Evolutionary conservation across 495 filamentous ascomycete genomes (phyloP).

Genomic region (Aspergillus affinis): DNA sequence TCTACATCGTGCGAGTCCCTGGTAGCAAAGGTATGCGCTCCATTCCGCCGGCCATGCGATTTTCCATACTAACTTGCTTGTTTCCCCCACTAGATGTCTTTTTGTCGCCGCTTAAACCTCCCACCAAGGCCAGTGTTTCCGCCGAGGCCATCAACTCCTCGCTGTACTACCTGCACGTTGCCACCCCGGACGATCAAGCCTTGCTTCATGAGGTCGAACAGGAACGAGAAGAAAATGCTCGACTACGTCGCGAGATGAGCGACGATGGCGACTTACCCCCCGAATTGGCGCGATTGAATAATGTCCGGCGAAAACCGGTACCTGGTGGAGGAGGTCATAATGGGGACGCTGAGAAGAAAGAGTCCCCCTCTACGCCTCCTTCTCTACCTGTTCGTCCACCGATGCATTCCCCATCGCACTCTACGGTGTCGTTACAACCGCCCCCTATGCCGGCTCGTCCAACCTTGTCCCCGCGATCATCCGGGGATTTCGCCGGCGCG

Average conservation of each 20-base stretch:
- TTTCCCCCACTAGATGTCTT: constrained; percentile 68
- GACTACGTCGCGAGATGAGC: constrained; percentile 43
- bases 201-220: constrained; percentile 48
- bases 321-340: constrained; percentile 17
- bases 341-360: constrained; percentile 2
- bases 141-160: constrained; percentile 82
- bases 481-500: background rate
- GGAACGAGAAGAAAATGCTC: constrained; percentile 43
- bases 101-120: constrained; percentile 86
- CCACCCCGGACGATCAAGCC: constrained; percentile 59
- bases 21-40: constrained; percentile 74
- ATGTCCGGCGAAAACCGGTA: constrained; percentile 46
- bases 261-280: constrained; percentile 26
- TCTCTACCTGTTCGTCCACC: constrained; percentile 19
- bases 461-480: background rate
- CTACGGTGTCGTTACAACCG: background rate
- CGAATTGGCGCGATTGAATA: constrained; percentile 39
- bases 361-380: constrained; percentile 9
- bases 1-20: constrained; percentile 92
- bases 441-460: constrained; percentile 19
- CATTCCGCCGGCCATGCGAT: background rate
- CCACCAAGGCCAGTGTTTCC: constrained; percentile 76
- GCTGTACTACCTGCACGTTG: constrained; percentile 86
- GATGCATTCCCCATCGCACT: background rate
- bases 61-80: background rate